Evolutionary conservation across 768 basidiomycete genomes (phyloP).

Genomic region (Xerocomellus amylosporus): DNA sequence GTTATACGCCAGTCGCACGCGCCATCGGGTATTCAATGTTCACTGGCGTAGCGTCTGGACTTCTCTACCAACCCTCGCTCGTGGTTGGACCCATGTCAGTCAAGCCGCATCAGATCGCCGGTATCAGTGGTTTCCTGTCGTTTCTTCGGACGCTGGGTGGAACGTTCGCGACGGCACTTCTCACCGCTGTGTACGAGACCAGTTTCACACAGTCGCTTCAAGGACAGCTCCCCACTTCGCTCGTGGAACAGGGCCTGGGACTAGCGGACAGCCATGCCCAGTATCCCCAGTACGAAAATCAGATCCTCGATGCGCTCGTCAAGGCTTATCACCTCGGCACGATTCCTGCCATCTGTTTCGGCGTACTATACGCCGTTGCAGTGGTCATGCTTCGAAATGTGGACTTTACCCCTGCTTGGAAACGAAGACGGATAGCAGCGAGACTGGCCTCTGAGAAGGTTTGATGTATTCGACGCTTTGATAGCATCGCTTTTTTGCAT

Average conservation of each 20-base stretch:
- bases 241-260: constrained; percentile 31
- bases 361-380: constrained; percentile 30
- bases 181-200: constrained; percentile 34
- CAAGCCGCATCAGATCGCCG: constrained; percentile 32
- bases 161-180: constrained; percentile 36
- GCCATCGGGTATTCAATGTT: constrained; percentile 33
- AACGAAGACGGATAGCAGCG: constrained; percentile 30
- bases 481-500: constrained; percentile 18
- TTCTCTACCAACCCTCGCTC: constrained; percentile 35
- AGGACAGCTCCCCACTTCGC: constrained; percentile 27
- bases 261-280: constrained; percentile 29
- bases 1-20: constrained; percentile 25
- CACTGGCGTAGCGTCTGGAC: constrained; percentile 32
- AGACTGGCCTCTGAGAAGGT: constrained; percentile 20
- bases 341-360: constrained; percentile 34
- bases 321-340: constrained; percentile 35
- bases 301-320: constrained; percentile 33
- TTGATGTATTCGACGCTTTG: constrained; percentile 17
- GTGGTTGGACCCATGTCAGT: constrained; percentile 37
- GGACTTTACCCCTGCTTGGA: constrained; percentile 34
- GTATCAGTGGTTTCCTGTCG: constrained; percentile 36
- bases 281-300: constrained; percentile 34
- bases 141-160: constrained; percentile 35
- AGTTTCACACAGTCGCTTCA: constrained; percentile 30
- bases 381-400: constrained; percentile 32